Evolutionary conservation across 345 rosid genomes (phyloP).

Genomic region (Toxicodendron radicans): DNA sequence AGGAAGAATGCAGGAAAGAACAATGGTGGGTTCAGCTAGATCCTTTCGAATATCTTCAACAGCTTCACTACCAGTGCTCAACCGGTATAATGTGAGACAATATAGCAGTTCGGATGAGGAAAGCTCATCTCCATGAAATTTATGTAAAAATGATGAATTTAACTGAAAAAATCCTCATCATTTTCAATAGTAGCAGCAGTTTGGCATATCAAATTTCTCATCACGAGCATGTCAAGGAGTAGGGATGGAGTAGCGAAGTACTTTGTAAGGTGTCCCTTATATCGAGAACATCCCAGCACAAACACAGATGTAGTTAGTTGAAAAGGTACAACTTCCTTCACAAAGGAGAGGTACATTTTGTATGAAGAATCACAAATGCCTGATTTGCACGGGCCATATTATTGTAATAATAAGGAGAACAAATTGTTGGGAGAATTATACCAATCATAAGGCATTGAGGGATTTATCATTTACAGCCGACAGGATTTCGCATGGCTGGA

Average conservation of each 20-base stretch:
- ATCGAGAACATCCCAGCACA: slow-evolving; percentile 6
- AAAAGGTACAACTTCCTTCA: slow-evolving; percentile 7
- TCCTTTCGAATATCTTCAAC: slow-evolving; percentile 79
- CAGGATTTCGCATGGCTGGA: background rate
- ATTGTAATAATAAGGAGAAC: slow-evolving; percentile 7
- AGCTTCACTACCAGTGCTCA: slow-evolving; percentile 82
- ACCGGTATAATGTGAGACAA: slow-evolving; percentile 60
- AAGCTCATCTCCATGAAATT: slow-evolving; percentile 66
- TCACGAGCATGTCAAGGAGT: slow-evolving; percentile 13
- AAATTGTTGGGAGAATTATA: slow-evolving; percentile 13
- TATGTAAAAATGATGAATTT: slow-evolving; percentile 20
- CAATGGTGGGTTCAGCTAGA: slow-evolving; percentile 72
- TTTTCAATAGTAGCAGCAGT: slow-evolving; percentile 19
- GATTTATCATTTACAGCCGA: slow-evolving; percentile 6
- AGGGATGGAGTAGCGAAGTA: slow-evolving; percentile 6
- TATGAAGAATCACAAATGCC: slow-evolving; percentile 7
- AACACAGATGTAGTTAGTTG: slow-evolving; percentile 1
- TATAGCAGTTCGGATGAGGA: slow-evolving; percentile 81
- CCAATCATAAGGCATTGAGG: background rate
- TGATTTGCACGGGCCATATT: slow-evolving; percentile 15
- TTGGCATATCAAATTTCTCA: background rate
- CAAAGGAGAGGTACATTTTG: slow-evolving; percentile 11
- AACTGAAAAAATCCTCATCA: slow-evolving; percentile 9
- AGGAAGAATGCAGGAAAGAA: slow-evolving; percentile 77
- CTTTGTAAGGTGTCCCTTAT: slow-evolving; percentile 3